Evolutionary conservation across 306 rosid genomes (phyloP), one percentile per base, ranked within the genome.

Genomic region (Corylus heterophylla): DNA sequence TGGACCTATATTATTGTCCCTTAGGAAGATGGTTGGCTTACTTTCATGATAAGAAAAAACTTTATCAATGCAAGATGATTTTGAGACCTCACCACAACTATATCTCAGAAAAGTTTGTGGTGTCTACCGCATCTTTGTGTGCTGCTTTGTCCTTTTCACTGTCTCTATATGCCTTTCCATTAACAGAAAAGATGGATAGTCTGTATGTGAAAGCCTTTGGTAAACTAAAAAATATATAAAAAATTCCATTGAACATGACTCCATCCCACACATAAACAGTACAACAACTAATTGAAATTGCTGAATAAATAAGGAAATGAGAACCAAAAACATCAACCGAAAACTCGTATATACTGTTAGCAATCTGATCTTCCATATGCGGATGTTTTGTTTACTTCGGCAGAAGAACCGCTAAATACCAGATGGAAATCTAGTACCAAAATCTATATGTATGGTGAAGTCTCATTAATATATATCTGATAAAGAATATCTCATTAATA

Each of bases 111-210:
- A n/a, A 61, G 55, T 73, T 74, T 81, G 64, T 71, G 79, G 77
- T 79, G 79, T 77, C 85, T 74, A 47, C 83, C 71, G 54, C 82
- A 69, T 80, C 55, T 18, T 44, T 55, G 16, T 69, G 78, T 79
- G 92, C 76, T 73, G 88, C 81, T 87, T 85, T 82, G 97, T 91
- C 93, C 85, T 71, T 87, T 87, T 89, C 92, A 86, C 52, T 56
- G 11, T 83, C 80, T 88, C 83, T 85, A 84, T 86, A 42, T 91
- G 73, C 80, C 58, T 74, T 86, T 89, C 79, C 13, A 69, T 76
- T 59, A 52, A n/a, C 80, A 62, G 75, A 71, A 82, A 81, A 80
- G 90, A 88, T 88, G 89, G 82, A 78, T 89, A 81, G 75, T 86
- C 94, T 78, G 71, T 76, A 7, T 71, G 73, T 88, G 79, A 76